Base-by-base conservation (phyloP, 495 filamentous ascomycete genomes). In the Talaromyces proteolyticus region DNA sequence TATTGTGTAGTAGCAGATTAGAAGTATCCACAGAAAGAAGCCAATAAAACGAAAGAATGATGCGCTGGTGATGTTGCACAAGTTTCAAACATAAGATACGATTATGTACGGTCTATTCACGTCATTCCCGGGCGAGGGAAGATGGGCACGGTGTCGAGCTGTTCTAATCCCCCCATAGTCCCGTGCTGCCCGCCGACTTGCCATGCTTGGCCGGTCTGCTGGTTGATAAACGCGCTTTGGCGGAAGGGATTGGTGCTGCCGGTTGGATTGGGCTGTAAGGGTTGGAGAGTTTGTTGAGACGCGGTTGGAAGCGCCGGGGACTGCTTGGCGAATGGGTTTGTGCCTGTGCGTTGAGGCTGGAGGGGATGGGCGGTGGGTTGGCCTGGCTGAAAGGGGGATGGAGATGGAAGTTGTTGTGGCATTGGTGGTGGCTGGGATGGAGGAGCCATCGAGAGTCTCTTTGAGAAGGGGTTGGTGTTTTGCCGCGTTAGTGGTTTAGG, bases 381-480 rank as follows among this genome's bases (percentile, higher is more conserved):
- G 34, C 62, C 65, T 42, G 68, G 75, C 44, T 55, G 72, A 18
- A 70, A 67, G 56, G 72, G 73, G 51, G 53, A n/a, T n/a, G n/a
- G n/a, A n/a, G n/a, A n/a, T n/a, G n/a, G n/a, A n/a, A n/a, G 67
- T 38, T 52, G 51, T 55, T 69, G 69, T 20, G 29, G 36, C 40
- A 51, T 44, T 18, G 57, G 50, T n/a, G 63, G 63, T n/a, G 60
- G 56, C 38, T 69, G 63, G 5, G 68, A 57, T 19, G 59, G 68
- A 8, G 74, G 56, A 50, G 70, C 55, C 52, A 58, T 63, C 44
- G 76, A 78, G 57, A 68, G 59, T 45, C 60, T 70, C 63, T 71
- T 84, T 3, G 87, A 84, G 62, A 96, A 96, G 1, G 91, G 91
- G 55, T 96, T 96, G 7, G 90, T 94, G 47, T 83, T 85, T 64